phyloP scores from a whole-genome alignment of 257 asterid species.

The Striga asiatica region DNA sequence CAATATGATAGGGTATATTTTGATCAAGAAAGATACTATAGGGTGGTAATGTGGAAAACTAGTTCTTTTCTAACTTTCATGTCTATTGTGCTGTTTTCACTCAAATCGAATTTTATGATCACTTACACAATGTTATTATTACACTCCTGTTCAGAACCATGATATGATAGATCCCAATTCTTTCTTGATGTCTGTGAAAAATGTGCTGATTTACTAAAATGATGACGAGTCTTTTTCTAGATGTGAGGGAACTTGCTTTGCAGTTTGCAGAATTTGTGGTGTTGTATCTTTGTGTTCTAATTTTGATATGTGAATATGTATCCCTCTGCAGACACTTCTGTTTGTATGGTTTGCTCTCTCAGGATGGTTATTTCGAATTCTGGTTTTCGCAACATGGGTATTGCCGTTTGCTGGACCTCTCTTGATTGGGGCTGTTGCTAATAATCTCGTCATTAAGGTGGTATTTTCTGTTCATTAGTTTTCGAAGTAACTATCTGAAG shows the following conservation, averaged over 20 bases:
- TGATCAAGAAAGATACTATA: not conserved
- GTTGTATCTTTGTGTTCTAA: constrained; percentile 9
- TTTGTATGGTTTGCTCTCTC: constrained; percentile 97
- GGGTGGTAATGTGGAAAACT: too few relatives aligned
- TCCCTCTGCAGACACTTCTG: constrained; percentile 66
- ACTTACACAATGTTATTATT: too few relatives aligned
- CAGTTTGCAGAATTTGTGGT: constrained; percentile 5
- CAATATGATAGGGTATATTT: not conserved
- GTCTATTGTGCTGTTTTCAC: too few relatives aligned
- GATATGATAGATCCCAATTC: too few relatives aligned
- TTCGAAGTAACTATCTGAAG: not conserved
- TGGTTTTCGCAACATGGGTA: constrained; percentile 77
- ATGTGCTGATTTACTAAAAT: constrained; percentile 1
- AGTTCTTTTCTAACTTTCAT: too few relatives aligned
- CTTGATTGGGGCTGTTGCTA: constrained; percentile 71
- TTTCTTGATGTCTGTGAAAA: too few relatives aligned
- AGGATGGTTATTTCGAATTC: constrained; percentile 84
- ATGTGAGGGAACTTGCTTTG: not conserved
- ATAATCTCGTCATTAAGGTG: constrained; percentile 92
- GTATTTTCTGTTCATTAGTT: not conserved
- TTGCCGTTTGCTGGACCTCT: constrained; percentile 97
- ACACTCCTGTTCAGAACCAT: too few relatives aligned
- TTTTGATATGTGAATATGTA: not conserved
- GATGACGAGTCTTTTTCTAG: too few relatives aligned
- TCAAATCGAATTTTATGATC: too few relatives aligned